phyloP scores from a whole-genome alignment of 805 yeast species.

The Helenozyma baotianmanensis region DNA sequence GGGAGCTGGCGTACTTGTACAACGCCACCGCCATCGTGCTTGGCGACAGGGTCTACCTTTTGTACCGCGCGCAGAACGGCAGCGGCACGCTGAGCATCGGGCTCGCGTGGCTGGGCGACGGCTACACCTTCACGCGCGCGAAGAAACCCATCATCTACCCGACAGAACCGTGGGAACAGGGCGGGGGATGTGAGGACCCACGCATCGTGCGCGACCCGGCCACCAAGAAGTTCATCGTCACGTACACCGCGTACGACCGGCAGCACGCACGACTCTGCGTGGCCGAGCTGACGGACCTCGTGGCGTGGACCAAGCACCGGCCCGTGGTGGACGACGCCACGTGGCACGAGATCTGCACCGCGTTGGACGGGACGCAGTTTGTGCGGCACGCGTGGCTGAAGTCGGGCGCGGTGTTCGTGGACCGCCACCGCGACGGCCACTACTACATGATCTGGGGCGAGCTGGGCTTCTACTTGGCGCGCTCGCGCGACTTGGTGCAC shows the following conservation, averaged over 20 bases:
- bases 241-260: conserved; percentile 39
- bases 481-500: conserved; percentile 28
- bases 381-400: conserved; percentile 38
- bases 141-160: conserved; percentile 30
- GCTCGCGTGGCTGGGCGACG: conserved; percentile 39
- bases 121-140: conserved; percentile 27
- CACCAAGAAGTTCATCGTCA: conserved; percentile 31
- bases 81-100: conserved; percentile 33
- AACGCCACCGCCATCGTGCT: conserved; percentile 41
- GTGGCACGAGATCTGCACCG: conserved; percentile 32
- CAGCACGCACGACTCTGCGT: conserved; percentile 34
- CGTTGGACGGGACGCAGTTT: conserved; percentile 19
- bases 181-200: conserved; percentile 43
- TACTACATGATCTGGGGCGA: conserved; percentile 45
- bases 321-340: conserved; percentile 23
- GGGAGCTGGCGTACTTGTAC: conserved; percentile 36
- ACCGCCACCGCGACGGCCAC: conserved; percentile 26
- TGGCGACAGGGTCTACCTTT: conserved; percentile 30
- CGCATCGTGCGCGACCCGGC: conserved; percentile 36
- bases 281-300: conserved; percentile 33
- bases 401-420: conserved; percentile 37
- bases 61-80: conserved; percentile 37
- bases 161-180: conserved; percentile 35
- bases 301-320: conserved; percentile 35
- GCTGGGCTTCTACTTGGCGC: conserved; percentile 33